Conservation (phyloP, 176 grass and related monocot species). For the Musa troglodytarum region DNA sequence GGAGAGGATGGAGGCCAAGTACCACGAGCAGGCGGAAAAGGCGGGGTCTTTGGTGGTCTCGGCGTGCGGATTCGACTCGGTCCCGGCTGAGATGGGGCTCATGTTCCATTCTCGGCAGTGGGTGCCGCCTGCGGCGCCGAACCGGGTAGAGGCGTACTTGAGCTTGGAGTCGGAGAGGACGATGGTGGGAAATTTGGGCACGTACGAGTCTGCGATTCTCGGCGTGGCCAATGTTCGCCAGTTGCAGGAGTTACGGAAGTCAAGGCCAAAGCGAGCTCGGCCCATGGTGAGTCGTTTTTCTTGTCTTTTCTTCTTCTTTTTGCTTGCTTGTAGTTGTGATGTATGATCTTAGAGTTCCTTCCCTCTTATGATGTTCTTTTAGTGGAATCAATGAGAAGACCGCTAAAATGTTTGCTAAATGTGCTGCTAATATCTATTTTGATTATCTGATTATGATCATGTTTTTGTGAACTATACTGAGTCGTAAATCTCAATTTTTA, state of each 20-base stretch:
- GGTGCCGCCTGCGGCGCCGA: slow-evolving; percentile 38
- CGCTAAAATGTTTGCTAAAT: no score
- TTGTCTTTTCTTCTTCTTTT: background rate
- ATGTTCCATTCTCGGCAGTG: slow-evolving; percentile 61
- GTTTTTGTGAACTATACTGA: background rate
- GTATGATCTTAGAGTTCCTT: no score
- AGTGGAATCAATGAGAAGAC: no score
- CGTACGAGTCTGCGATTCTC: slow-evolving; percentile 79
- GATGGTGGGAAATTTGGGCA: slow-evolving; percentile 64
- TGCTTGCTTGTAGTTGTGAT: background rate
- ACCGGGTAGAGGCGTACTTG: slow-evolving; percentile 45
- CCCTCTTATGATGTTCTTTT: no score
- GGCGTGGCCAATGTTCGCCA: slow-evolving; percentile 39
- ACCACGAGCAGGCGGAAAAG: slow-evolving; percentile 38
- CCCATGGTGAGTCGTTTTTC: slow-evolving; percentile 36
- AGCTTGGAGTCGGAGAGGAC: slow-evolving; percentile 48
- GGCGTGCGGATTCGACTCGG: slow-evolving; percentile 81
- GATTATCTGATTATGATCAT: no score
- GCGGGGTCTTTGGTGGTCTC: slow-evolving; percentile 58
- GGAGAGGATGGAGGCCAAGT: slow-evolving; percentile 59
- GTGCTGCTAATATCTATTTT: no score
- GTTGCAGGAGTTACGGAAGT: slow-evolving; percentile 55
- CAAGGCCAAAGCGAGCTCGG: slow-evolving; percentile 47
- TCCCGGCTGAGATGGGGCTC: slow-evolving; percentile 68
- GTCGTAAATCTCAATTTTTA: background rate